Percentiles rank a stretch among this genome's conserved stretches.
Evolutionary conservation across 2,329 filamentous ascomycete species (phyloP).

Genomic region (Alternaria postmessia): DNA sequence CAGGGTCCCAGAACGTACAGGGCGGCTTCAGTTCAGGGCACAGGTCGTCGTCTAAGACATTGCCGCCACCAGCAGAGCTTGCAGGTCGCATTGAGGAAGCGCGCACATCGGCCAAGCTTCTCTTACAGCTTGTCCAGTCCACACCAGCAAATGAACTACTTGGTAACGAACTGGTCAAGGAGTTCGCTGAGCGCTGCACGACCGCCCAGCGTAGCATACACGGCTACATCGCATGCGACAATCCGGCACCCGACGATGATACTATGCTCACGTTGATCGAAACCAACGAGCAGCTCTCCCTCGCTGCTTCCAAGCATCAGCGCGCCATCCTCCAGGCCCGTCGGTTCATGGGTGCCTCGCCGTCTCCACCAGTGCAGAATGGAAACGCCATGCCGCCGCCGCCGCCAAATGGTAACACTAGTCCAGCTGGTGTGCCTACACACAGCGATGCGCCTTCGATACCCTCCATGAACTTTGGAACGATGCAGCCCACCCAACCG

Average conservation of each 20-base stretch:
- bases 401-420: not conserved
- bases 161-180: slow-evolving; percentile 85
- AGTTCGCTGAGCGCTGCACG: slow-evolving; percentile 88
- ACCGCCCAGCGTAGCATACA: slow-evolving; percentile 84
- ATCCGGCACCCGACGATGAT: slow-evolving; percentile 86
- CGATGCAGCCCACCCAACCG: slow-evolving; percentile 13
- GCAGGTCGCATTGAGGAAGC: slow-evolving; percentile 88
- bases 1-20: slow-evolving; percentile 30
- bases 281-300: slow-evolving; percentile 88
- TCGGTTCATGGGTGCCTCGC: slow-evolving; percentile 50
- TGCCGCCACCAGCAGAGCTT: slow-evolving; percentile 78
- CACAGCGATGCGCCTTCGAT: slow-evolving; percentile 27
- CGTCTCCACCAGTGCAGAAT: slow-evolving; percentile 27
- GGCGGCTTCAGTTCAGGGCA: slow-evolving; percentile 33
- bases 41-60: slow-evolving; percentile 30
- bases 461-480: slow-evolving; percentile 24
- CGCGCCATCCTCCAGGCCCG: slow-evolving; percentile 73
- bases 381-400: slow-evolving; percentile 9
- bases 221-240: slow-evolving; percentile 79
- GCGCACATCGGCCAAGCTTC: slow-evolving; percentile 84
- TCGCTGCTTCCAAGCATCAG: slow-evolving; percentile 84
- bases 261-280: slow-evolving; percentile 94
- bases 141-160: slow-evolving; percentile 80
- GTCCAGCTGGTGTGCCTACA: slow-evolving; percentile 24
- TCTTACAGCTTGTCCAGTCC: slow-evolving; percentile 90